Evolutionary conservation across 345 rosid genomes (phyloP).

Genomic region (Heritiera fomes): DNA sequence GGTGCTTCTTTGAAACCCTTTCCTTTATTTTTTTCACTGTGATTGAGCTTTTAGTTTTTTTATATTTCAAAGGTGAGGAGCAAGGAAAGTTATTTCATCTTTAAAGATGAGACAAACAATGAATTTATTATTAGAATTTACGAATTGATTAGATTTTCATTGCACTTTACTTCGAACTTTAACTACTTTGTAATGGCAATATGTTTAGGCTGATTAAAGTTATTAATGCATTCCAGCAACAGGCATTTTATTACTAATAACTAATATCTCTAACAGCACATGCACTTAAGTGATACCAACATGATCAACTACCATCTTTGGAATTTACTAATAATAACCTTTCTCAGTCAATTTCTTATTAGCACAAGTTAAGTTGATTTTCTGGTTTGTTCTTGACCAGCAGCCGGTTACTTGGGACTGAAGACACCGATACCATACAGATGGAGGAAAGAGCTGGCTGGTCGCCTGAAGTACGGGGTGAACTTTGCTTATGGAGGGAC

Average conservation of each 20-base stretch:
- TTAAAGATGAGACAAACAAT: no score
- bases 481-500: conserved; percentile 87
- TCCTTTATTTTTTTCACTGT: not conserved
- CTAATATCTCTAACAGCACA: not conserved
- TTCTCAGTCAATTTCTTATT: not conserved
- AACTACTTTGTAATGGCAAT: no score
- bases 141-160: no score
- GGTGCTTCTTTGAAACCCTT: not conserved
- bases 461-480: conserved; percentile 51
- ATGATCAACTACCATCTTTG: not conserved
- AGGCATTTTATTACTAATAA: not conserved
- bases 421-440: conserved; percentile 70
- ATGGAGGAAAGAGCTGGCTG: conserved; percentile 36
- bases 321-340: not conserved
- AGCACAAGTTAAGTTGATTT: not conserved
- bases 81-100: no score
- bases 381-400: not conserved
- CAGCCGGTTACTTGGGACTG: conserved; percentile 63
- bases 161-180: no score
- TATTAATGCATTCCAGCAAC: not conserved
- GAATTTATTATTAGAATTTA: no score
- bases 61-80: no score
- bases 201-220: no score
- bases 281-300: not conserved
- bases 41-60: not conserved